Percentiles rank a stretch among this genome's conserved stretches.
phyloP scores from a whole-genome alignment of 805 yeast genomes.

The Clavispora vitiphila region DNA sequence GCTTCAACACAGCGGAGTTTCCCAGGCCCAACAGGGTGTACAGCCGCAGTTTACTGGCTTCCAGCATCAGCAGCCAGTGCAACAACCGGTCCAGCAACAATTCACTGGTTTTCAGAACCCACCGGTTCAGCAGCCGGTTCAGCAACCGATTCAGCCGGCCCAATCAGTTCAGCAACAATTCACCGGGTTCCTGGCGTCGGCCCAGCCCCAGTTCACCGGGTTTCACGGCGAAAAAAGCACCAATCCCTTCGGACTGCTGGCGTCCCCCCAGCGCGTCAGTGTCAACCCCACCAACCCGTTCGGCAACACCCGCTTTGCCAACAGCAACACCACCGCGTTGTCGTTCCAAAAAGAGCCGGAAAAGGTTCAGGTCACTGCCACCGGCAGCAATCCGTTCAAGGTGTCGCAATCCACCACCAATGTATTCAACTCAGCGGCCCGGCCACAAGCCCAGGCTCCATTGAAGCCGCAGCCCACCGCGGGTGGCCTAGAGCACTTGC shows the following conservation, averaged over 20 bases:
- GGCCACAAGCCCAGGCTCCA: constrained; percentile 18
- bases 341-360: constrained; percentile 9
- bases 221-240: background rate
- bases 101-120: too few species aligned
- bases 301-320: constrained; percentile 34
- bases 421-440: constrained; percentile 23
- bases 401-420: constrained; percentile 31
- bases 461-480: constrained; percentile 56
- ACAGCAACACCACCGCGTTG: constrained; percentile 14
- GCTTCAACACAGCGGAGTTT: too few species aligned
- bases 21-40: background rate
- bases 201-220: too few species aligned
- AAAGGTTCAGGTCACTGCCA: constrained; percentile 29
- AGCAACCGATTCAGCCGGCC: too few species aligned
- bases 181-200: too few species aligned
- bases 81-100: too few species aligned
- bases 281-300: constrained; percentile 42
- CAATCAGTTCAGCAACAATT: too few species aligned
- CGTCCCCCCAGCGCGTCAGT: constrained; percentile 15
- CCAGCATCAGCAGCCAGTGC: too few species aligned
- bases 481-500: constrained; percentile 66
- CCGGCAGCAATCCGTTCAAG: constrained; percentile 63
- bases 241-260: constrained; percentile 1
- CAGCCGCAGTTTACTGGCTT: too few species aligned
- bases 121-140: too few species aligned